phyloP scores from a whole-genome alignment of 2,329 filamentous ascomycete genomes.

The Penicillium sp. region DNA sequence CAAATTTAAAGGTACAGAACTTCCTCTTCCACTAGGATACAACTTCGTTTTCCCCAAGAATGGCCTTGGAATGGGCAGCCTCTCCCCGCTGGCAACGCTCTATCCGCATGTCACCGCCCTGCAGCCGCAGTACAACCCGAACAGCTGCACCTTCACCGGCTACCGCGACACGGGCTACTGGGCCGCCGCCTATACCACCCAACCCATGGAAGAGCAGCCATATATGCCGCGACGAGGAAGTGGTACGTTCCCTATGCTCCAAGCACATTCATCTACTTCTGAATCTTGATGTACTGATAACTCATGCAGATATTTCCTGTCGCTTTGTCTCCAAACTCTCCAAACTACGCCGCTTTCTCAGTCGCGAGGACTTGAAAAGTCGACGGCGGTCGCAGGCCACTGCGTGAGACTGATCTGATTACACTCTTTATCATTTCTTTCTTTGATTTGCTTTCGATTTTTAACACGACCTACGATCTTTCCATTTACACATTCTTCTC shows the following conservation, averaged over 20 bases:
- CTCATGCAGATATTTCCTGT: slow-evolving; percentile 24
- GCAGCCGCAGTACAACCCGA: slow-evolving; percentile 35
- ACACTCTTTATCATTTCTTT: slow-evolving; percentile 7
- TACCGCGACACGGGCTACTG: slow-evolving; percentile 34
- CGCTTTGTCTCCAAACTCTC: slow-evolving; percentile 37
- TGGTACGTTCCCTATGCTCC: slow-evolving; percentile 26
- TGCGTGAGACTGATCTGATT: slow-evolving; percentile 5
- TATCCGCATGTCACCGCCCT: slow-evolving; percentile 42
- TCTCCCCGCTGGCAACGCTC: slow-evolving; percentile 35
- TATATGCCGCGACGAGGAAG: slow-evolving; percentile 23
- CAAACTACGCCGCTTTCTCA: slow-evolving; percentile 35
- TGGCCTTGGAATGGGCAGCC: too few relatives aligned
- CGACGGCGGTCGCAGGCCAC: slow-evolving; percentile 23
- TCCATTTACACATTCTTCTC: neutral
- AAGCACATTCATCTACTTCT: slow-evolving; percentile 9
- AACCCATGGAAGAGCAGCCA: slow-evolving; percentile 24
- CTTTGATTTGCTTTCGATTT: slow-evolving; percentile 4
- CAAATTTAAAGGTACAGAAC: too few relatives aligned
- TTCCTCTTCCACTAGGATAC: too few relatives aligned
- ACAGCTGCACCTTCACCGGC: slow-evolving; percentile 31
- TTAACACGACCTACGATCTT: neutral
- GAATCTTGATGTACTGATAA: neutral
- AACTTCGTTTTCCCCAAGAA: too few relatives aligned
- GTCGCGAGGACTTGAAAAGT: slow-evolving; percentile 33
- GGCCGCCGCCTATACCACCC: slow-evolving; percentile 33